Base-by-base conservation (phyloP, 2,329 filamentous ascomycete species). In the Mycosphaerella arachidis region DNA sequence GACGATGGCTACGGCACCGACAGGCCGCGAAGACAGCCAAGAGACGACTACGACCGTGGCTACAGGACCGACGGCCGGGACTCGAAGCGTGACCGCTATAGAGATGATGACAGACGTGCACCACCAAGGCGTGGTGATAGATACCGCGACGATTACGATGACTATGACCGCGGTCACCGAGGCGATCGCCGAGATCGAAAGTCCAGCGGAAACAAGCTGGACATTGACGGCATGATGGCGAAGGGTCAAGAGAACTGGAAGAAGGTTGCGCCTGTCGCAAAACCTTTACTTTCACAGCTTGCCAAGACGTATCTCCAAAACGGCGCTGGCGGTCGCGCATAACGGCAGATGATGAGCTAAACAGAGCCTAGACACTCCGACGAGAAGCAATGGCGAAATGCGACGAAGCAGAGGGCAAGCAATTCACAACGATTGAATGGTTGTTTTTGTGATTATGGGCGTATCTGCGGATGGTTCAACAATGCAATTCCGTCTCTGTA, bases 181-280 rank as follows among this genome's bases (percentile, higher is more conserved):
- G 53, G 57, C 43, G 55, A 58, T 54, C 35, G 57, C 37, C 18
- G 51, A 53, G 37, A 59, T 29, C n/a, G 59, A 46, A 53, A 46
- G 56, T 45, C 27, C 24, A 55, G 31, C 4, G 29, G 58, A 18
- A 66, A 65, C 53, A 65, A 63, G 18, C 56, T 58, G 27, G 66
- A 69, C 40, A 57, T 69, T 33, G 62, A 65, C 35, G 58, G 63
- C 13, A 61, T 70, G 56, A 52, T 71, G 46, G 58, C 70, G 57
- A 69, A 67, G 62, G 68, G 70, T 9, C 62, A 72, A 63, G 71
- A 71, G 64, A 61, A 62, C 20, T 72, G 69, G 69, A 61, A 68
- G 48, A 71, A 63, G 27, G 69, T 67, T 12, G 70, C 64, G 57
- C 70, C 70, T 4, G 62, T 72, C 18, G 70, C 70, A 18, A 72